Base-by-base conservation (phyloP, 2,329 filamentous ascomycete species). In the Talaromyces sp. region DNA sequence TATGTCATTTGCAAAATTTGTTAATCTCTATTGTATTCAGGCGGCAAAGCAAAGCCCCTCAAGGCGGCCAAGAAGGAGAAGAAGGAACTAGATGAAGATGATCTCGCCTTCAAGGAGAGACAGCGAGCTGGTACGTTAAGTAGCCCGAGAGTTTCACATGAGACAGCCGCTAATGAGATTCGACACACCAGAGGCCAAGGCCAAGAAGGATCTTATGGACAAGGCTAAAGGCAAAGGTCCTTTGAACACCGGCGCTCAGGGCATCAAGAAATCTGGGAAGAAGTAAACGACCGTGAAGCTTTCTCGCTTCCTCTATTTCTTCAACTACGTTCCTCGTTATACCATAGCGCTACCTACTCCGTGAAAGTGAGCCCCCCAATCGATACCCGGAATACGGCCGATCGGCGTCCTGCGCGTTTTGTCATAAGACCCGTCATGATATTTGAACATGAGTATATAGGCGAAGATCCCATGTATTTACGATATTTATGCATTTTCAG, bases 221-320 rank as follows among this genome's bases (percentile, higher is more conserved):
- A 91, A 92, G 82, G 89, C 91, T 54, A 89, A 90, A 73, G 91
- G 91, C 79, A 96, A 96, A 83, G 94, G 94, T 3, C 93, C 94
- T 43, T 78, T 97, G 77, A 93, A 93, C 82, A 90, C 88, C 37
- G 93, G 92, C 39, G 80, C 85, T 58, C 92, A 96, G 81, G 93
- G 92, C 68, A 97, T 98, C 84, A 97, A 97, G 89, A 97, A 97
- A 87, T 95, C 91, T 68, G 93, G 93, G 80, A 97, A 97, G 90
- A 96, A 97, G 89, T 96, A 85, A 81, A 59, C n/a, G 43, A 61
- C 4, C 19, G 13, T 25, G 10, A 22, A 15, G 1, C 35, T 25
- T 22, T 17, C 13, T 50, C 19, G 35, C 54, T 60, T 31, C 17
- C 17, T 60, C 22, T 27, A 8, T n/a, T 22, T 47, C 41, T 35